Percentiles rank a stretch among this genome's conserved stretches.
These are phyloP conservation scores for Nymphaea colorata DNA, from an alignment of 164 flowering plant species.

Conservation along the genomic window DNA sequence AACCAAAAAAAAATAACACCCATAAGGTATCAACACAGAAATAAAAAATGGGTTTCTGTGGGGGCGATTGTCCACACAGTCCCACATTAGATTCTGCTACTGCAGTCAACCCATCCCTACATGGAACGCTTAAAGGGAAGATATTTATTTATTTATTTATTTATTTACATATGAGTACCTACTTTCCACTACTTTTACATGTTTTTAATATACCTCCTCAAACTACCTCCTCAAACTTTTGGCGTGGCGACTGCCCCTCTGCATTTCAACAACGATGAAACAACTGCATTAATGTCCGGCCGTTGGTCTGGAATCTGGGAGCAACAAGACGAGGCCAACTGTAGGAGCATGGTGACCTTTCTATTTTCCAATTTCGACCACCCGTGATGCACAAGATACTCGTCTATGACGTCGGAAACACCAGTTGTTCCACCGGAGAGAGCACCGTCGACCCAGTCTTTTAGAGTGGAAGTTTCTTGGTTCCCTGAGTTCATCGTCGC, in stretches of 20 bases:
- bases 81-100: no score
- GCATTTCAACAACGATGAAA: slow-evolving; percentile 42
- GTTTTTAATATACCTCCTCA: no score
- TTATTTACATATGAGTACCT: no score
- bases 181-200: no score
- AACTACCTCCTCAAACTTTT: no score
- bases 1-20: no score
- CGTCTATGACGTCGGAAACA: slow-evolving; percentile 38
- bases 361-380: slow-evolving; percentile 15
- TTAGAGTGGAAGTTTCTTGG: slow-evolving; percentile 41
- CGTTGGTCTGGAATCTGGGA: slow-evolving; percentile 35
- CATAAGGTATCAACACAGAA: no score
- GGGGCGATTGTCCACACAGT: no score
- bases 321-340: slow-evolving; percentile 55
- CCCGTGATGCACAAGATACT: slow-evolving; percentile 17
- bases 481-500: slow-evolving; percentile 29
- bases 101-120: no score
- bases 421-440: slow-evolving; percentile 22
- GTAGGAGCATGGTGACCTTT: slow-evolving; percentile 25
- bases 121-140: no score
- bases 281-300: slow-evolving; percentile 49
- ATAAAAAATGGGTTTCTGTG: no score
- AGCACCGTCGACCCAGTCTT: slow-evolving; percentile 40
- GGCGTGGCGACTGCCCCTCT: background rate
- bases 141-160: no score